Evolutionary conservation across 2,329 filamentous ascomycete species (phyloP), one percentile per base, ranked within the genome.

Genomic region (Pezicula radicicola): DNA sequence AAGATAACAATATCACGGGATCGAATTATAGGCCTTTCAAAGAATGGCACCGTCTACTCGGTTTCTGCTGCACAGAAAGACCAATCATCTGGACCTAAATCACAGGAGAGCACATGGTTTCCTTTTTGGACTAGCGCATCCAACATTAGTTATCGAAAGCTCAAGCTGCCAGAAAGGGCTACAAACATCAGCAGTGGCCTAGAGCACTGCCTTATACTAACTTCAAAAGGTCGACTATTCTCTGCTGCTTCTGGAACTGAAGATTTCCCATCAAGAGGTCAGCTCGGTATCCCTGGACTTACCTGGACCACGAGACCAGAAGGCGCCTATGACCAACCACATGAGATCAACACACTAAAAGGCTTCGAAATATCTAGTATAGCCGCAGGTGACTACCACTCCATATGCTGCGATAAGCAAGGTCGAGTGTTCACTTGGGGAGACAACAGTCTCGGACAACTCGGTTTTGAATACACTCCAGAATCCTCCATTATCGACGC

Each of bases 391-490:
- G 91, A 96, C 65, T 84, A 86, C 59, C 94, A 99, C 71, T 96
- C 91, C 4, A 73, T 95, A 1, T 88, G 84, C 1, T 77, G 91
- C 15, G 89, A 93, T 65, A 81, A 81, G 54, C 77, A 87, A 48
- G 93, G 93, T 15, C 82, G 84, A 15, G 79, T 94, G 15, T 96
- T 94, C 68, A 78, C 85, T 6, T 97, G 96, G 72, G 94, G 94
- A 36, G 92, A 97, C 69, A 97, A 97, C 71, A 85, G 85, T 0
- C 81, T 83, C 41, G 94, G 94, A n/a, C 94, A 97, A 69, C 78
- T 97, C 3, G 93, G 93, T n/a, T 84, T 93, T 61, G 83, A 90
- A 47, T 82, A 80, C 49, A 83, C 84, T 46, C 67, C 79, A 0
- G 80, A 86, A 27, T 74, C 81, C 15, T 76, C 82, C 7, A 80